A percentile compares a stretch with the other conserved stretches of the same genome.
These are phyloP conservation scores for Ustilago curta DNA, from an alignment of 1,284 basidiomycete genomes.

Conservation along the genomic window DNA sequence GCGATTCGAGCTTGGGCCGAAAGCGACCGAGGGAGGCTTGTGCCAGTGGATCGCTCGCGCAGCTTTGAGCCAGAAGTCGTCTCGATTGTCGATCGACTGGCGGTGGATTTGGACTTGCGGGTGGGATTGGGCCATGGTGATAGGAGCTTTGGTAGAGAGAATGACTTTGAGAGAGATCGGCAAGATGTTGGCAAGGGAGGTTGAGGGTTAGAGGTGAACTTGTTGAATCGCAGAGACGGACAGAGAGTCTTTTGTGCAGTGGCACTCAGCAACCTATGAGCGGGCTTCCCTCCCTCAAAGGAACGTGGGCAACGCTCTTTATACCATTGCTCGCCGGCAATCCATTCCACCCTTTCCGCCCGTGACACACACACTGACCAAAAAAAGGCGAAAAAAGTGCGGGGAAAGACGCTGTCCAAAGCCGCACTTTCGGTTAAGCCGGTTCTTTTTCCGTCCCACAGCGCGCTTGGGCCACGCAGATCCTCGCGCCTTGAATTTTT, in stretches of 20 bases:
- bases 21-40: constrained; percentile 49
- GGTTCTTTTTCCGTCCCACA: background rate
- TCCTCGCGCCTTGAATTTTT: background rate
- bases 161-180: background rate
- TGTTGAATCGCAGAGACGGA: background rate
- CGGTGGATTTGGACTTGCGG: constrained; percentile 53
- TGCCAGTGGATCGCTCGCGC: constrained; percentile 57
- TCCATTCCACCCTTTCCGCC: background rate
- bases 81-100: constrained; percentile 47
- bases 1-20: constrained; percentile 37
- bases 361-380: background rate
- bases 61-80: constrained; percentile 59
- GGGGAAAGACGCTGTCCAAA: constrained; percentile 13
- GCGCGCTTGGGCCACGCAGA: constrained; percentile 7
- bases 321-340: constrained; percentile 1
- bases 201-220: background rate
- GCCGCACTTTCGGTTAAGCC: constrained; percentile 8
- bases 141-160: background rate
- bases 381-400: constrained; percentile 16
- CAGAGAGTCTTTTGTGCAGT: background rate
- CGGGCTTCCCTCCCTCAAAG: no score
- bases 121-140: constrained; percentile 27
- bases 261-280: no score
- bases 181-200: no score
- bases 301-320: background rate